Conservation (phyloP, 331 rosid species). For the Dryas integrifolia region DNA sequence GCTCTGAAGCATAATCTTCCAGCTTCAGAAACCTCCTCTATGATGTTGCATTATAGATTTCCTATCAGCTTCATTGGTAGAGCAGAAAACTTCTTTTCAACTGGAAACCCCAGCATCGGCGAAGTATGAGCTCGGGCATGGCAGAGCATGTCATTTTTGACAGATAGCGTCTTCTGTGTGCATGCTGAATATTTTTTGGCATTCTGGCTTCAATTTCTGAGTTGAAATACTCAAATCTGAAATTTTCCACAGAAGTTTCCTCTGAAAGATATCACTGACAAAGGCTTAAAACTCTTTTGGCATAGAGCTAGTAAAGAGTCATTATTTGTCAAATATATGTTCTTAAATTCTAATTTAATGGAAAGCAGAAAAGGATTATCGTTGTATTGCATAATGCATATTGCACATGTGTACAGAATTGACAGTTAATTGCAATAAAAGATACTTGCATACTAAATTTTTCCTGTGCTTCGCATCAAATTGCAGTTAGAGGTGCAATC, state of each 20-base stretch:
- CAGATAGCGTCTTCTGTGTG: background rate
- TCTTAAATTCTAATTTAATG: background rate
- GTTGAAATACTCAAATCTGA: background rate
- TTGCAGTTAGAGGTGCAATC: too few relatives aligned
- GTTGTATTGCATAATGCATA: too few relatives aligned
- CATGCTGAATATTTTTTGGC: background rate
- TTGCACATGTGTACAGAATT: slow-evolving; percentile 4
- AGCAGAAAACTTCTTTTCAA: slow-evolving; percentile 77
- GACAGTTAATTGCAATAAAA: background rate
- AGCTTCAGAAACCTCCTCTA: slow-evolving; percentile 49
- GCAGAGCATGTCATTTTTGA: background rate
- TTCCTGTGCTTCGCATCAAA: too few relatives aligned
- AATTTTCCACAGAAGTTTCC: background rate
- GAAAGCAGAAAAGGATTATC: background rate
- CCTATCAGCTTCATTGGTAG: slow-evolving; percentile 67
- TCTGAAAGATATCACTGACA: background rate
- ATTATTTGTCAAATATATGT: too few relatives aligned
- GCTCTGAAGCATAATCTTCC: slow-evolving; percentile 48
- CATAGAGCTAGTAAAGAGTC: background rate
- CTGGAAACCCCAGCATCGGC: slow-evolving; percentile 35
- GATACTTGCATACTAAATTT: background rate
- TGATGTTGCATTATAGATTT: slow-evolving; percentile 73
- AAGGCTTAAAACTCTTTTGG: background rate
- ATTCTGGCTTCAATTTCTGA: background rate
- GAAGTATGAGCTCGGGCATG: slow-evolving; percentile 29